phyloP scores from a whole-genome alignment of 2,329 filamentous ascomycete genomes.

The Ophioceras dolichostomum region DNA sequence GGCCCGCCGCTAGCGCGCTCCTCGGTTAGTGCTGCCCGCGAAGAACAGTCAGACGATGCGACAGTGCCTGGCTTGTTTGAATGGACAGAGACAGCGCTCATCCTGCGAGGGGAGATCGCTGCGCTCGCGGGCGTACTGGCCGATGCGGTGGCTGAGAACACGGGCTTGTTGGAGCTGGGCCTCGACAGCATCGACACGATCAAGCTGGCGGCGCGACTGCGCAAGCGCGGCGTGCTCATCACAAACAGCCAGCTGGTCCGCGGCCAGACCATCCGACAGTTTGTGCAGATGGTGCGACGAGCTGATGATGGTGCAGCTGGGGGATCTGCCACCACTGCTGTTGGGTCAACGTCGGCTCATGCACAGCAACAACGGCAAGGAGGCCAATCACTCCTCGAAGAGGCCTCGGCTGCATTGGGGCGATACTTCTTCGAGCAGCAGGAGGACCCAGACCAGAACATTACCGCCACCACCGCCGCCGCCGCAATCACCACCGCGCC shows the following conservation, averaged over 20 bases:
- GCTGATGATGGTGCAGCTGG: too few species aligned
- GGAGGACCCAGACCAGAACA: too few species aligned
- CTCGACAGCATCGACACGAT: constrained; percentile 90
- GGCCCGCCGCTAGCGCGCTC: neutral
- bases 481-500: too few species aligned
- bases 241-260: constrained; percentile 70
- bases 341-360: too few species aligned
- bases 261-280: constrained; percentile 52
- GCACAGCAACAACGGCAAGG: neutral
- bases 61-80: constrained; percentile 33
- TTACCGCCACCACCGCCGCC: too few species aligned
- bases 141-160: constrained; percentile 39
- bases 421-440: neutral
- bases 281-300: constrained; percentile 29
- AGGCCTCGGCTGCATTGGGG: neutral
- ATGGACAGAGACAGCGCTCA: constrained; percentile 43
- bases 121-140: constrained; percentile 41
- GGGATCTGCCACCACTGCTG: too few species aligned
- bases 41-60: too few species aligned
- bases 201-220: constrained; percentile 65
- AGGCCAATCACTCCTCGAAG: too few species aligned
- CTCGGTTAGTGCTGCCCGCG: too few species aligned
- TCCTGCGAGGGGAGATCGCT: constrained; percentile 51
- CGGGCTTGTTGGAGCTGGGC: constrained; percentile 68
- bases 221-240: constrained; percentile 43